Evolutionary conservation across 352 stramenopile species (phyloP).

Genomic region (Phytophthora macrochlamydospora): DNA sequence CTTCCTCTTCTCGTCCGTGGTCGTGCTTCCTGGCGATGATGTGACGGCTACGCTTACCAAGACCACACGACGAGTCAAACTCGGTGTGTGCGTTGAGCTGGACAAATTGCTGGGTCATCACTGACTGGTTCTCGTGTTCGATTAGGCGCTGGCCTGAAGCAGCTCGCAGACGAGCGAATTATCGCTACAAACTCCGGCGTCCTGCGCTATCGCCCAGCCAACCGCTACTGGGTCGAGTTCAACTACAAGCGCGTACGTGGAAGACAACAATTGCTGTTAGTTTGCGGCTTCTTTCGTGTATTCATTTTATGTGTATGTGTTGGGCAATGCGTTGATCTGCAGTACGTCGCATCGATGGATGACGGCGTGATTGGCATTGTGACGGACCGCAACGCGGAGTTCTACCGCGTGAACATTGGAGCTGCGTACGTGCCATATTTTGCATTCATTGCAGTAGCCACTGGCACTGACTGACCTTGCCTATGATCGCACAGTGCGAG

Average conservation of each 20-base stretch:
- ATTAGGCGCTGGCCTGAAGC: constrained; percentile 64
- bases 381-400: constrained; percentile 92
- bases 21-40: constrained; percentile 82
- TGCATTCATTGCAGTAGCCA: no score
- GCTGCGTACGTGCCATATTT: constrained; percentile 69
- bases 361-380: constrained; percentile 96
- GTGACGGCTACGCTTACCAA: constrained; percentile 81
- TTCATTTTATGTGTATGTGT: constrained; percentile 6
- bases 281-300: background rate
- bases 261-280: background rate
- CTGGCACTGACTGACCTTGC: constrained; percentile 5
- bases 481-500: constrained; percentile 48
- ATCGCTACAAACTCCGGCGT: constrained; percentile 85
- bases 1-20: constrained; percentile 72
- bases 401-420: constrained; percentile 96
- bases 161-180: constrained; percentile 61
- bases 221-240: constrained; percentile 91
- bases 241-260: constrained; percentile 82
- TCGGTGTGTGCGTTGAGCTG: constrained; percentile 43
- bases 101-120: background rate
- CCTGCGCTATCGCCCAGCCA: constrained; percentile 83
- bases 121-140: constrained; percentile 7
- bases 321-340: background rate
- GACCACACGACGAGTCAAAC: constrained; percentile 66
- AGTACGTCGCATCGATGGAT: constrained; percentile 81